Conservation (phyloP, 2,329 filamentous ascomycete genomes). For the Xylaria sp. region DNA sequence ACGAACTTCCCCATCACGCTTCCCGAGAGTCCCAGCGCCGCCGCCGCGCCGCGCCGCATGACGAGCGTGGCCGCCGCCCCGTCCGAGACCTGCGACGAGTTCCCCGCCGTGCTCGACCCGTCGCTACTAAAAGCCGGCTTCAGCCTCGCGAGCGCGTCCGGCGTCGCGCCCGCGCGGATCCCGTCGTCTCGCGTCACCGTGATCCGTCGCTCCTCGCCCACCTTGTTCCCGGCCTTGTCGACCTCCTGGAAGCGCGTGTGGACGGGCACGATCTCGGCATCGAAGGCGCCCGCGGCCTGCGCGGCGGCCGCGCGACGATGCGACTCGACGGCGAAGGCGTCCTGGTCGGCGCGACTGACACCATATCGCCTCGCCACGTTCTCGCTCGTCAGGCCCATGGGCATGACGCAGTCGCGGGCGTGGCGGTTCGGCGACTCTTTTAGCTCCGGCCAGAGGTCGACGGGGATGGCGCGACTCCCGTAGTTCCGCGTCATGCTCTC, state of each 20-base stretch:
- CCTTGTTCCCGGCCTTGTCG: slow-evolving; percentile 67
- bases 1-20: slow-evolving; percentile 86
- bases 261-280: slow-evolving; percentile 82
- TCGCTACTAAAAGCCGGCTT: slow-evolving; percentile 85
- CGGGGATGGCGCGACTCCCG: slow-evolving; percentile 83
- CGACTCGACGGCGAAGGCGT: slow-evolving; percentile 79
- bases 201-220: slow-evolving; percentile 67
- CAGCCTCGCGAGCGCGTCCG: slow-evolving; percentile 78
- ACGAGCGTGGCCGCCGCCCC: slow-evolving; percentile 85
- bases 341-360: slow-evolving; percentile 77
- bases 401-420: slow-evolving; percentile 88
- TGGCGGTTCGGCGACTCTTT: slow-evolving; percentile 67
- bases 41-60: slow-evolving; percentile 85
- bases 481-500: slow-evolving; percentile 98
- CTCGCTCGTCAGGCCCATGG: slow-evolving; percentile 90
- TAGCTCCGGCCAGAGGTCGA: slow-evolving; percentile 80
- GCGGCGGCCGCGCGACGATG: slow-evolving; percentile 79
- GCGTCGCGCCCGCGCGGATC: slow-evolving; percentile 73
- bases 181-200: slow-evolving; percentile 84
- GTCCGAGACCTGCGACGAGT: slow-evolving; percentile 86
- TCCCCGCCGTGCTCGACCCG: slow-evolving; percentile 85
- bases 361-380: slow-evolving; percentile 84
- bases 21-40: slow-evolving; percentile 73
- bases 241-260: slow-evolving; percentile 73
- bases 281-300: slow-evolving; percentile 75